These are phyloP conservation scores for Poronia punctata DNA, from an alignment of 495 filamentous ascomycete genomes.

Conservation along the genomic window DNA sequence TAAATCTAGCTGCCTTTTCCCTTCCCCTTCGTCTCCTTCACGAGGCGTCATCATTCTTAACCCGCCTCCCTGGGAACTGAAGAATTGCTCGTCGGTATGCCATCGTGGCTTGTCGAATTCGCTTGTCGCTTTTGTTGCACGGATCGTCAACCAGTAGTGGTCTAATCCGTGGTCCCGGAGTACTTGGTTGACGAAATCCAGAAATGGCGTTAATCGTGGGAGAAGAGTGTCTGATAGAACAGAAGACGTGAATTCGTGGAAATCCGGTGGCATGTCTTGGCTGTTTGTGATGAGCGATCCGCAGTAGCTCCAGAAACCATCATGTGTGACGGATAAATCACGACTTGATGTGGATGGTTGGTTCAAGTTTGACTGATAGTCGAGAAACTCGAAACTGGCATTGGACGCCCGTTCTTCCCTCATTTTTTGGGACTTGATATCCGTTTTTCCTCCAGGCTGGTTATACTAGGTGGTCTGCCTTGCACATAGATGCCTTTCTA, in stretches of 20 bases:
- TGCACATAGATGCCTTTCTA: too few species aligned
- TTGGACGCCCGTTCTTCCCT: slow-evolving; percentile 2
- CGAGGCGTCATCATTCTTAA: slow-evolving; percentile 2
- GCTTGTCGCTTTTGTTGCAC: slow-evolving; percentile 23
- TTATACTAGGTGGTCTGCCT: too few species aligned
- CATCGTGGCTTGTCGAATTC: slow-evolving; percentile 27
- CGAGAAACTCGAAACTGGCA: slow-evolving; percentile 20
- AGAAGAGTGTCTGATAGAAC: slow-evolving; percentile 13
- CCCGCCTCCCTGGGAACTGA: slow-evolving; percentile 10
- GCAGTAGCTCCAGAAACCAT: slow-evolving; percentile 27
- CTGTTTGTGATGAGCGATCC: slow-evolving; percentile 15
- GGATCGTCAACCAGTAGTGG: slow-evolving; percentile 31
- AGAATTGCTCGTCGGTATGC: slow-evolving; percentile 33
- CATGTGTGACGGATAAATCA: slow-evolving; percentile 13
- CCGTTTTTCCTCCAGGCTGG: too few species aligned
- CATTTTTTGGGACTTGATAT: too few species aligned
- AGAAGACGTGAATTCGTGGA: slow-evolving; percentile 19
- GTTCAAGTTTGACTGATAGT: slow-evolving; percentile 3
- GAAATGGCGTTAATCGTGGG: slow-evolving; percentile 19
- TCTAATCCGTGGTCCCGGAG: slow-evolving; percentile 14
- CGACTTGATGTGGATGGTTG: not conserved
- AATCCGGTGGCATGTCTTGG: slow-evolving; percentile 15
- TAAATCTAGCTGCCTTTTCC: slow-evolving; percentile 8
- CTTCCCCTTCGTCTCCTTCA: slow-evolving; percentile 1
- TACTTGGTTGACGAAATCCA: slow-evolving; percentile 19